Evolutionary conservation across 192 early-diverging fungal genomes (phyloP), one percentile per base, ranked within the genome.

Genomic region (Entomortierella parvispora): DNA sequence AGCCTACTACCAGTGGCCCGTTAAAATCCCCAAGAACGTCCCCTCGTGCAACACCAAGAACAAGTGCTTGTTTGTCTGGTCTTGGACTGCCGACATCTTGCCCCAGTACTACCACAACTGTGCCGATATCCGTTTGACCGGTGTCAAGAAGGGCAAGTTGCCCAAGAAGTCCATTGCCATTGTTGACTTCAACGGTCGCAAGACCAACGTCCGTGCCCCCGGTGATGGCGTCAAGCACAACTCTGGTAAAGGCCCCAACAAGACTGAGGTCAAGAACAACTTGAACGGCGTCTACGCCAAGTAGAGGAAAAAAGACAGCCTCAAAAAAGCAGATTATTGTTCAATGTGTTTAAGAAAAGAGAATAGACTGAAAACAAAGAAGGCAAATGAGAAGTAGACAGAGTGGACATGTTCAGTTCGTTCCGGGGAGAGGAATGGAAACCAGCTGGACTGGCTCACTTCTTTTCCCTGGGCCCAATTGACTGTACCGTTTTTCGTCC

Each of bases 51-150:
- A 53, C 55, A 66, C 7, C 29, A 61, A 66, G 54, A 66, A 62
- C 59, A 20, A 77, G 65, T 81, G 80, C 54, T 31, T 82, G 29
- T 80, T 80, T 32, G 63, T 68, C 34, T 92, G 91, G 90, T 65
- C 87, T 23, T 93, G 92, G 92, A 88, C 88, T 29, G 90, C 90
- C 29, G 69, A 88, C 20, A 90, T 90, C 7, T 86, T 89, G 66
- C 86, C 90, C 53, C 90, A 93, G 83, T 91, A 87, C 71, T 93
- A 93, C 84, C 87, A 87, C 83, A 90, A 91, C 82, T 92, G 90
- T 58, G 90, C 88, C 50, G 90, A 92, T 81, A 80, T 93, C 18
- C 72, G 78, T 26, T 81, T 92, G 56, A 66, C 64, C 11, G 87
- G 88, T 62, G 52, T 29, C 15, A 65, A 64, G 53, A 29, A 46